A percentile compares a stretch with the other conserved stretches of the same genome.
Evolutionary conservation across 139 green algal species (phyloP).

Genomic region (Micractinium sp.): DNA sequence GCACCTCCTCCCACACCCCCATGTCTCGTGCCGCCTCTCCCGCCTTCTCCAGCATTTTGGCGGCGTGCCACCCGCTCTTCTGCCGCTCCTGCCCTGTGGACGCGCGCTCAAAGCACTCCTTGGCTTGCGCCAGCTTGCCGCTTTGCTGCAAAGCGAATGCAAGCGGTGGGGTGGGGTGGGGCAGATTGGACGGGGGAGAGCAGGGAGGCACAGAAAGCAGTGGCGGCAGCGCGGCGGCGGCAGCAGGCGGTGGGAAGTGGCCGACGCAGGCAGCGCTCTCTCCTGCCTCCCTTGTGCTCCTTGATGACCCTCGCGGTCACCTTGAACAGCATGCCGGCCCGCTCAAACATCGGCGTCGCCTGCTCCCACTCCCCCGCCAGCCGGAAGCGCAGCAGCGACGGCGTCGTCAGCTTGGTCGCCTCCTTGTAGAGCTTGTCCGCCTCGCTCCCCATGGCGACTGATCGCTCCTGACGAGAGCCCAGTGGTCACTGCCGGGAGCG

Average conservation of each 20-base stretch:
- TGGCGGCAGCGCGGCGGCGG: background rate
- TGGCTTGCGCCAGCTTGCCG: constrained; percentile 55
- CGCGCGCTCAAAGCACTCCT: constrained; percentile 72
- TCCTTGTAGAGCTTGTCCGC: constrained; percentile 73
- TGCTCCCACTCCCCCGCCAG: constrained; percentile 78
- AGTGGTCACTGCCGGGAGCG: too few relatives aligned
- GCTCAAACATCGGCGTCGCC: constrained; percentile 76
- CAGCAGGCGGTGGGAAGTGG: background rate
- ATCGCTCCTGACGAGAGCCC: background rate
- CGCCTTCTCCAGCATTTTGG: constrained; percentile 69
- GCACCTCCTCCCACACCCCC: constrained; percentile 15
- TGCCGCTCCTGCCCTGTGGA: constrained; percentile 72
- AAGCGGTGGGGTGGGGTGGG: background rate
- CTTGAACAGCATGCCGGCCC: constrained; percentile 73
- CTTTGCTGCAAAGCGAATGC: constrained; percentile 53
- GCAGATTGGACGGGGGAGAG: background rate
- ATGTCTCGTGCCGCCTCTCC: constrained; percentile 31
- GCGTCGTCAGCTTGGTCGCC: constrained; percentile 60
- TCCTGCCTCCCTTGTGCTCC: background rate
- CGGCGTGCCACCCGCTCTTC: constrained; percentile 77
- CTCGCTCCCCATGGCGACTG: constrained; percentile 29
- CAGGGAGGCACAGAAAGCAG: background rate
- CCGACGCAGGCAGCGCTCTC: too few relatives aligned
- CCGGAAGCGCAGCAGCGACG: constrained; percentile 68
- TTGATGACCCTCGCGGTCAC: constrained; percentile 28